Base-by-base conservation (phyloP, 768 basidiomycete genomes). In the Termitomyces sp. region DNA sequence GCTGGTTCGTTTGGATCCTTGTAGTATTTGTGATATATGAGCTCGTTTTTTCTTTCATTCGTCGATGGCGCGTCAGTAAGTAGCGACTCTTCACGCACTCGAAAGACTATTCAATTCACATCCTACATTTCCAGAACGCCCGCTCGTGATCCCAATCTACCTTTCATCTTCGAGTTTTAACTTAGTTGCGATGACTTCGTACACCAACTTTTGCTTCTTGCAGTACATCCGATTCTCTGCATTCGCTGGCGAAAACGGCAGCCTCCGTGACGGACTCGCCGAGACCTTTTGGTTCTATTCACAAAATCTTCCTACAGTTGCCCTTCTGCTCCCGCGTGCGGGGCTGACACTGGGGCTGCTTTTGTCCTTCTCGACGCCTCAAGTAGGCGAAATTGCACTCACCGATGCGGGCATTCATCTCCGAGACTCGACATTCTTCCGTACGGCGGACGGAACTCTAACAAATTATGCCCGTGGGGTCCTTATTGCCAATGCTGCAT, bases 281-380 rank as follows among this genome's bases (percentile, higher is more conserved):
- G 93, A 96, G 72, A 87, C 87, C 14, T 90, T 82, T 68, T 90
- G 85, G 76, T 84, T 84, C 65, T 89, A 90, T 62, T 85, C 92
- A 1, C 94, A 96, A 74, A 92, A 94, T 66, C 68, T 88, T 35
- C 88, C 93, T 5, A 91, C 89, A 0, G 84, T 95, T 41, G 80
- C 84, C 9, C 79, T 92, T n/a, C 80, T 95, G 41, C 74, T 96
- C 19, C 94, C 94, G 25, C 83, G 94, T 58, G 91, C 91, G 31
- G 92, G 84, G 9, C 74, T 96, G 40, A 79, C 78, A 41, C 71
- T 95, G 5, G 86, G 89, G 0, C 70, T 94, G 29, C 77, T 95
- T n/a, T 71, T 94, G 44, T 70, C 81, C 0, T 89, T 86, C 69
- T 82, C 80, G 52, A 67, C 73, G 17, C 73, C 84, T 3, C 73